A percentile compares a stretch with the other conserved stretches of the same genome.
Evolutionary conservation across 352 stramenopile species (phyloP).

Genomic region (Globisporangium barbulae): DNA sequence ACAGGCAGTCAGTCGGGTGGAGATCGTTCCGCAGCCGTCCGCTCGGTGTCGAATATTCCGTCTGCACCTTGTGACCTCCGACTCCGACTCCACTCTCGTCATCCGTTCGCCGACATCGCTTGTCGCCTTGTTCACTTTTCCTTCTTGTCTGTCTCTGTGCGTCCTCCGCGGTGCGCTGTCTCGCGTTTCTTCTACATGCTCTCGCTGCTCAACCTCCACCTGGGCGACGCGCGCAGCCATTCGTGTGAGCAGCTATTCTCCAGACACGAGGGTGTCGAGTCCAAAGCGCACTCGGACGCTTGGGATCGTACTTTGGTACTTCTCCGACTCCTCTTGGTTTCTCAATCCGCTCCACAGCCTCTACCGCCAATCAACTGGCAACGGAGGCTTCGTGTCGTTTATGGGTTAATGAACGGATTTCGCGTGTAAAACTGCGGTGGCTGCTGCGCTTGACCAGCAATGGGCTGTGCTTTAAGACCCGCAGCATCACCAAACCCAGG

Average conservation of each 20-base stretch:
- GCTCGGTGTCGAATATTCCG: no score
- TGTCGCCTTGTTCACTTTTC: background rate
- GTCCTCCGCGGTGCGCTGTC: background rate
- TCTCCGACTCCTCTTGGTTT: conserved; percentile 5
- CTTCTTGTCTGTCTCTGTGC: background rate
- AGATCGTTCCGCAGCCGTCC: no score
- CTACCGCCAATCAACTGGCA: background rate
- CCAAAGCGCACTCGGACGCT: conserved; percentile 1
- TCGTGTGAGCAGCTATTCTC: background rate
- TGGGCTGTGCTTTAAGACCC: background rate
- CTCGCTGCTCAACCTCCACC: background rate
- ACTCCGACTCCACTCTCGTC: background rate
- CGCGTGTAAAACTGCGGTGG: conserved; percentile 39
- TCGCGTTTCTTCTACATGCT: background rate
- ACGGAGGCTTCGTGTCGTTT: conserved; percentile 15
- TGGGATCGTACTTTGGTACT: background rate
- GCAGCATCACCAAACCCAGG: conserved; percentile 20
- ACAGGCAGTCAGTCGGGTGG: no score
- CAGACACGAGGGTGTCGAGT: background rate
- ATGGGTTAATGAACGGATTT: conserved; percentile 66
- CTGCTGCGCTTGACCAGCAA: conserved; percentile 19
- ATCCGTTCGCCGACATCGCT: background rate
- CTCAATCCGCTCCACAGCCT: background rate
- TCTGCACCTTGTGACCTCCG: no score
- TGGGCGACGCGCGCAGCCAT: background rate